These are phyloP conservation scores for Biscogniauxia sp. DNA, from an alignment of 2,329 filamentous ascomycete genomes.

Conservation along the genomic window DNA sequence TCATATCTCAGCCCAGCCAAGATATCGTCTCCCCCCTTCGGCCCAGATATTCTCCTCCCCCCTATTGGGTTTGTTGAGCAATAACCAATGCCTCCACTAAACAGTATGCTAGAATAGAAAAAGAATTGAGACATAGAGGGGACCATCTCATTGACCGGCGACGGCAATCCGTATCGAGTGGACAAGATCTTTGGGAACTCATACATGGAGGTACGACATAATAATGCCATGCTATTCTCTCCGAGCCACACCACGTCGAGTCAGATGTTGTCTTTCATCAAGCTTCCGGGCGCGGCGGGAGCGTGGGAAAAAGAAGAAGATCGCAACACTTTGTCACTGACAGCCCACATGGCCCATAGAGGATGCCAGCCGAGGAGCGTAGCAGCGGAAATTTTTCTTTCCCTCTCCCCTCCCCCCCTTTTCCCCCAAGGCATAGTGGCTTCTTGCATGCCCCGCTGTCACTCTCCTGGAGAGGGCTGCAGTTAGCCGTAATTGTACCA, in stretches of 20 bases:
- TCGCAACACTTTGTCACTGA: slow-evolving; percentile 12
- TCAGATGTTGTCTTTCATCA: slow-evolving; percentile 6
- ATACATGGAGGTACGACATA: not conserved
- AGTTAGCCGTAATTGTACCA: slow-evolving; percentile 25
- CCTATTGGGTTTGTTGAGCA: not conserved
- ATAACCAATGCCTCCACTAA: not conserved
- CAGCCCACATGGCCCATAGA: slow-evolving; percentile 16
- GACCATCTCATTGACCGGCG: not conserved
- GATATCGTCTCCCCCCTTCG: not conserved
- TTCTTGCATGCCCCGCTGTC: slow-evolving; percentile 30
- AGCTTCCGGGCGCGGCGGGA: slow-evolving; percentile 14
- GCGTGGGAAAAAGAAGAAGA: slow-evolving; percentile 3
- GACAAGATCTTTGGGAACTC: slow-evolving; percentile 1
- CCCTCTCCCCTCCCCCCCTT: no score
- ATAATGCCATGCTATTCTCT: slow-evolving; percentile 3
- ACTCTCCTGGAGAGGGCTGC: slow-evolving; percentile 27
- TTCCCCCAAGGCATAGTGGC: slow-evolving; percentile 18
- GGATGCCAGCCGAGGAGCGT: slow-evolving; percentile 3
- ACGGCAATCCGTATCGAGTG: slow-evolving; percentile 20
- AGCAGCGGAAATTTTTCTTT: slow-evolving; percentile 24
- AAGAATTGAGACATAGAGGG: not conserved
- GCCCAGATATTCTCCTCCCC: not conserved
- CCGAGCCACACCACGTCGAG: slow-evolving; percentile 2
- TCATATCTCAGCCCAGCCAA: not conserved
- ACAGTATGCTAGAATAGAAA: not conserved